A percentile compares a stretch with the other conserved stretches of the same genome.
phyloP scores from a whole-genome alignment of 1,284 basidiomycete genomes.

The Cutaneotrichosporon cyanovorans region DNA sequence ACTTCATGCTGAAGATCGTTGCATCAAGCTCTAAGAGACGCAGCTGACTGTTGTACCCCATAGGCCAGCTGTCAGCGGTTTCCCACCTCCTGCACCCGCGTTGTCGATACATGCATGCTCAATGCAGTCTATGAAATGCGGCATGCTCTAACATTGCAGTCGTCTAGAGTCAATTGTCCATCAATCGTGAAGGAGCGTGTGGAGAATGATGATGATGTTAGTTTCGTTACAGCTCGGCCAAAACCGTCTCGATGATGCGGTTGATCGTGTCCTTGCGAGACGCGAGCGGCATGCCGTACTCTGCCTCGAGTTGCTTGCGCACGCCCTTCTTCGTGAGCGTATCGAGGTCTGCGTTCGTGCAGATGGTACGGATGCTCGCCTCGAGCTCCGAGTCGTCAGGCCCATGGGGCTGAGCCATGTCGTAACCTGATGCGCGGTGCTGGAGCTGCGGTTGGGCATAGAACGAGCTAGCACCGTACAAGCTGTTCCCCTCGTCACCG shows the following conservation, averaged over 20 bases:
- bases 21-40: too few species aligned
- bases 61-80: too few species aligned
- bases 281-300: slow-evolving; percentile 53
- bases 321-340: slow-evolving; percentile 84
- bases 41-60: too few species aligned
- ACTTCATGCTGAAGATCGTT: too few species aligned
- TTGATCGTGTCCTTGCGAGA: slow-evolving; percentile 47
- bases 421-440: slow-evolving; percentile 13
- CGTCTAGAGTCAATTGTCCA: too few species aligned
- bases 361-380: slow-evolving; percentile 59
- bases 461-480: slow-evolving; percentile 23
- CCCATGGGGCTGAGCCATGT: slow-evolving; percentile 24
- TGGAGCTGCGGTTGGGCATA: slow-evolving; percentile 23
- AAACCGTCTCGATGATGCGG: slow-evolving; percentile 42
- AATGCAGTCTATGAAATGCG: too few species aligned
- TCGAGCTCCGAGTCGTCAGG: slow-evolving; percentile 61
- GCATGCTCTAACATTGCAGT: too few species aligned
- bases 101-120: too few species aligned
- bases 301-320: slow-evolving; percentile 67
- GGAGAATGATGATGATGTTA: too few species aligned
- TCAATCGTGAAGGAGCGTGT: too few species aligned
- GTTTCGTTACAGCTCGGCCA: slow-evolving; percentile 21
- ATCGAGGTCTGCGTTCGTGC: slow-evolving; percentile 72
- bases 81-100: too few species aligned
- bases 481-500: too few species aligned